Evolutionary conservation across 1,284 basidiomycete species (phyloP), one percentile per base, ranked within the genome.

Genomic region (Exsudoporus floridanus): DNA sequence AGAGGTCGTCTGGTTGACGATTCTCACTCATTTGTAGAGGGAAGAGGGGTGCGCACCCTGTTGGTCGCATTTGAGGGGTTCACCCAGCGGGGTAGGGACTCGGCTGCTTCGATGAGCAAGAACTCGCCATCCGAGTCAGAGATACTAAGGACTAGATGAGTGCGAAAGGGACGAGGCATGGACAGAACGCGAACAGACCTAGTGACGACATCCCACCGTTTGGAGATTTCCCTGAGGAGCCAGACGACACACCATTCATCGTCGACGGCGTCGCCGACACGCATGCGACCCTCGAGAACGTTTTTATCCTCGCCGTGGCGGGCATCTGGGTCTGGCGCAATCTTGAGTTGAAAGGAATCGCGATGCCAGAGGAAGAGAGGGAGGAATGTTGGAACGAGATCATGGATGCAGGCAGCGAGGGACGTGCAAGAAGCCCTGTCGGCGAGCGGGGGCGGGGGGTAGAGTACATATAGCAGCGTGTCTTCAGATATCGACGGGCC

Each of bases 231-330:
- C 59, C 77, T 78, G 56, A 97, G 72, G 34, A 98, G 75, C 90
- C 92, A 98, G 14, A 96, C 92, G 16, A 83, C 79, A 64, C 88
- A 88, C 95, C 95, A 98, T 72, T 98, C 96, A 65, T 98, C 95
- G 66, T 98, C 94, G 18, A 98, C 81, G 48, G 88, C 91, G 70
- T 97, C 96, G 4, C 94, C 94, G 19, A 96, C 88, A 42, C 94
- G 78, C 84, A 94, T 91, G 34, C 76, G 74, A 7, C 93, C 90
- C 61, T 89, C 83, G 0, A 94, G 73, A 23, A 83, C 68, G 74
- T 78, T 84, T 16, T 63, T 71, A 37, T 77, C 66, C 14, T 64
- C 61, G 23, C 57, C 58, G n/a, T 44, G 54, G 7, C n/a, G 46
- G 9, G 69, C 67, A 48, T 82, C 76, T 18, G 73, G 66, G 57